phyloP scores from a whole-genome alignment of 495 filamentous ascomycete genomes.

The Sordaria brevicollis region DNA sequence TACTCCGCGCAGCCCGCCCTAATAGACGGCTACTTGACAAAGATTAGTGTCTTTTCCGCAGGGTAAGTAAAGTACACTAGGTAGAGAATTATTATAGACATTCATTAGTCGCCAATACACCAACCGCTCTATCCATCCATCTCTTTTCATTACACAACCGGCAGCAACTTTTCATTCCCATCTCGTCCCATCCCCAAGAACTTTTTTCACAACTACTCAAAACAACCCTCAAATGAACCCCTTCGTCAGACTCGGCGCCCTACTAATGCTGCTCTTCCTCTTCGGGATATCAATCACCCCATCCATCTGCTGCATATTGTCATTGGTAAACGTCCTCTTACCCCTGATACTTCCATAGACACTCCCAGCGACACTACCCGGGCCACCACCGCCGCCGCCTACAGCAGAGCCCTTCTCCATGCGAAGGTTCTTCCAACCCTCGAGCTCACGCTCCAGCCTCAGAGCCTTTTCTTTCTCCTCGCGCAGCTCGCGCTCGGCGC shows the following conservation, averaged over 20 bases:
- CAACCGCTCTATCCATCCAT: background rate
- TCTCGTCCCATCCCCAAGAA: background rate
- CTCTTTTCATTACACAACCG: background rate
- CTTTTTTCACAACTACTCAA: background rate
- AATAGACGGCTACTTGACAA: too few relatives aligned
- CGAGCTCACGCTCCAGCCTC: constrained; percentile 78
- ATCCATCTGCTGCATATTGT: constrained; percentile 22
- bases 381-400: constrained; percentile 14
- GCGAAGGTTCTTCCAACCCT: constrained; percentile 69
- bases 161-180: too few relatives aligned
- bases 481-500: constrained; percentile 80
- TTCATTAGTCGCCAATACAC: too few relatives aligned
- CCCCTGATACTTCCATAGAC: constrained; percentile 20
- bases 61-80: too few relatives aligned
- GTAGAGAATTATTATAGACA: too few relatives aligned
- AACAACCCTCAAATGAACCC: constrained; percentile 36
- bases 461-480: constrained; percentile 81
- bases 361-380: constrained; percentile 17
- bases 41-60: too few relatives aligned
- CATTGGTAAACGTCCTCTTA: constrained; percentile 25
- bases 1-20: too few relatives aligned
- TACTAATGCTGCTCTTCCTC: constrained; percentile 44
- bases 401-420: constrained; percentile 43
- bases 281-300: constrained; percentile 41
- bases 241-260: constrained; percentile 43